These are phyloP conservation scores for Tolypocladium amazonense DNA, from an alignment of 2,329 filamentous ascomycete genomes.

Conservation along the genomic window DNA sequence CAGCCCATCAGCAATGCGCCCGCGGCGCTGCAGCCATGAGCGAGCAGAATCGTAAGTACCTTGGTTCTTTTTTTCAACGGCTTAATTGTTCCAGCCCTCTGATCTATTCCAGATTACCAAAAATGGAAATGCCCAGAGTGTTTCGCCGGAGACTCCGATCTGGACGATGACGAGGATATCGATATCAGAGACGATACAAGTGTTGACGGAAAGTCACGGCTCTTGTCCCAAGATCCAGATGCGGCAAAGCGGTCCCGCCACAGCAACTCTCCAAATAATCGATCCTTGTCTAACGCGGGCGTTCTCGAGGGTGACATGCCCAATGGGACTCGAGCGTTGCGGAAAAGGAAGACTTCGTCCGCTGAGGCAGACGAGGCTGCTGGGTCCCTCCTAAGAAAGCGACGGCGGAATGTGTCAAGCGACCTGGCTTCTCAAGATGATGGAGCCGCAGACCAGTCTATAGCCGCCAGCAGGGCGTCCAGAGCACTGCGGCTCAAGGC, in stretches of 20 bases:
- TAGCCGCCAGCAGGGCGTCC: slow-evolving; percentile 26
- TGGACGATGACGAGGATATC: slow-evolving; percentile 19
- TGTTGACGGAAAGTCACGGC: slow-evolving; percentile 11
- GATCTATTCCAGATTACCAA: slow-evolving; percentile 24
- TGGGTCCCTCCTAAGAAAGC: slow-evolving; percentile 40
- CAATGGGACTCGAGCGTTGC: slow-evolving; percentile 66
- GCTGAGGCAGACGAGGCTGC: slow-evolving; percentile 48
- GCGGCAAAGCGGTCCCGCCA: slow-evolving; percentile 41
- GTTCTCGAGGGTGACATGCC: slow-evolving; percentile 62
- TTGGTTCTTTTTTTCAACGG: not conserved
- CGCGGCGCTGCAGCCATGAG: slow-evolving; percentile 45
- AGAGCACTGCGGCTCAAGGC: slow-evolving; percentile 49
- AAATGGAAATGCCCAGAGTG: slow-evolving; percentile 45
- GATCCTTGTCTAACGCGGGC: slow-evolving; percentile 67
- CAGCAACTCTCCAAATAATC: slow-evolving; percentile 16
- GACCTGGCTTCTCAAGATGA: slow-evolving; percentile 27
- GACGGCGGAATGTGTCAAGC: slow-evolving; percentile 37
- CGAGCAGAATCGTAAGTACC: slow-evolving; percentile 18
- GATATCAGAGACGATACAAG: slow-evolving; percentile 14
- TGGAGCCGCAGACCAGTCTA: slow-evolving; percentile 17
- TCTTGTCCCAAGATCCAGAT: slow-evolving; percentile 16
- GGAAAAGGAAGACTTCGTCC: slow-evolving; percentile 77
- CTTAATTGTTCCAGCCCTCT: slow-evolving; percentile 7
- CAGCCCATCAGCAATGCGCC: slow-evolving; percentile 88
- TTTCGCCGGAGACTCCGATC: slow-evolving; percentile 19